phyloP scores from a whole-genome alignment of 495 filamentous ascomycete species.

The Amphirosellinia nigrospora region DNA sequence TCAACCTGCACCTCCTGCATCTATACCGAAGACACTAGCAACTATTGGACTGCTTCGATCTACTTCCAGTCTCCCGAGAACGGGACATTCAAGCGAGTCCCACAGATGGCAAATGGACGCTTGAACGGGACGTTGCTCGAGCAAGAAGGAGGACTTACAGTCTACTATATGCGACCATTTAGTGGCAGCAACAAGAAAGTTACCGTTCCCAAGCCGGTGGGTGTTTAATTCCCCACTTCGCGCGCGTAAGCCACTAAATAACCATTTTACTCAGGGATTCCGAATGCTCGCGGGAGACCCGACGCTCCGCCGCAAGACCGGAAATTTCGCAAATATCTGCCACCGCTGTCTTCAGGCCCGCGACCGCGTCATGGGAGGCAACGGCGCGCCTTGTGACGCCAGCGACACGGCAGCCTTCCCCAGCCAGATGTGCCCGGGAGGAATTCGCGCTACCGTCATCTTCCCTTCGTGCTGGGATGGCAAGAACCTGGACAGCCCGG shows the following conservation, averaged over 20 bases:
- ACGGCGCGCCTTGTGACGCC: constrained; percentile 61
- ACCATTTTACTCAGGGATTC: constrained; percentile 62
- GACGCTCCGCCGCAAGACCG: constrained; percentile 48
- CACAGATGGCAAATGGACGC: constrained; percentile 42
- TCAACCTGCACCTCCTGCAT: constrained; percentile 48
- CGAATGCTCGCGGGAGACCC: constrained; percentile 78
- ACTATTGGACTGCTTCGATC: constrained; percentile 55
- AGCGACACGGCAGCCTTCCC: constrained; percentile 34
- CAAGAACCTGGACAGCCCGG: constrained; percentile 60
- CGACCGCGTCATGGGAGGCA: constrained; percentile 46
- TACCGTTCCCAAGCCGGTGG: constrained; percentile 38
- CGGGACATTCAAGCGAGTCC: constrained; percentile 50
- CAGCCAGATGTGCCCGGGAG: constrained; percentile 43
- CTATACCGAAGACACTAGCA: constrained; percentile 46
- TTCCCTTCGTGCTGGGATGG: constrained; percentile 84
- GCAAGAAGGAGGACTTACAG: constrained; percentile 51
- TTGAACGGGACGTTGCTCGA: constrained; percentile 43
- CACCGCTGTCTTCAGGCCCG: constrained; percentile 71
- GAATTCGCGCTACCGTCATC: constrained; percentile 57
- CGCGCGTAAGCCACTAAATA: background rate
- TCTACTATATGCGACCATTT: constrained; percentile 53
- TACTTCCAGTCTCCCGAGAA: constrained; percentile 52
- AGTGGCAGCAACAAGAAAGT: constrained; percentile 43
- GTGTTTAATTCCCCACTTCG: background rate
- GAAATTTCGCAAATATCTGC: constrained; percentile 59